Base-by-base conservation (phyloP, 176 grass and related monocot genomes). In the Carex myosuroides region DNA sequence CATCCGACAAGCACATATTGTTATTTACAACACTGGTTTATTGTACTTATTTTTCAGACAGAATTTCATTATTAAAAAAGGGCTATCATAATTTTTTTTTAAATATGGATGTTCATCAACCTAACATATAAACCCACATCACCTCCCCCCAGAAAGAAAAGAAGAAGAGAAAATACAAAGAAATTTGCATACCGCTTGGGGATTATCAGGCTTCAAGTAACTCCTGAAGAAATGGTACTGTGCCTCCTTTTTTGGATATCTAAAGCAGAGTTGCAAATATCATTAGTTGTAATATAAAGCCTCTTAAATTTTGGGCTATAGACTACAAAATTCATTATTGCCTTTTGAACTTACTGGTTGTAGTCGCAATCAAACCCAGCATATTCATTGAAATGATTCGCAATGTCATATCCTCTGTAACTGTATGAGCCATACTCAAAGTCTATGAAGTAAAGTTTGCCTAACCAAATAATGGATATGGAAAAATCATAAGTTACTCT, bases 401-500 rank as follows among this genome's bases (percentile, higher is more conserved):
- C 96, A 85, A 99, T 99, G 70, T 99, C 93, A 59, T 88, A 95
- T 26, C 96, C 93, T 48, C 96, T 90, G 82, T 99, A 99, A 81
- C 87, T 95, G 84, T 99, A 99, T 79, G 96, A 99, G 22, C 96
- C 93, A 85, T 99, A 99, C 83, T 99, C 96, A 3, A 99, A 99
- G 87, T 99, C 96, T 64, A 99, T 99, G 87, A 99, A 99, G 85
- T 99, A 92, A 16, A 99, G 89, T 79, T 90, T 99, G 64, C 81
- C 96, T 99, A 88, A 50, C 44, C 87, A 83, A 85, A 64, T 52
- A 64, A 82, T n/a, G 6, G 35, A 64, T 78, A 56, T 70, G 53
- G 53, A 77, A 41, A 85, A 88, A 61, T 61, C 39, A 85, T 0
- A 60, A 79, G 26, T 77, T 56, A 77, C 26, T 77, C 12, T 20